A percentile compares a stretch with the other conserved stretches of the same genome.
phyloP scores from a whole-genome alignment of 306 rosid genomes.

The Gastrolobium bilobum region DNA sequence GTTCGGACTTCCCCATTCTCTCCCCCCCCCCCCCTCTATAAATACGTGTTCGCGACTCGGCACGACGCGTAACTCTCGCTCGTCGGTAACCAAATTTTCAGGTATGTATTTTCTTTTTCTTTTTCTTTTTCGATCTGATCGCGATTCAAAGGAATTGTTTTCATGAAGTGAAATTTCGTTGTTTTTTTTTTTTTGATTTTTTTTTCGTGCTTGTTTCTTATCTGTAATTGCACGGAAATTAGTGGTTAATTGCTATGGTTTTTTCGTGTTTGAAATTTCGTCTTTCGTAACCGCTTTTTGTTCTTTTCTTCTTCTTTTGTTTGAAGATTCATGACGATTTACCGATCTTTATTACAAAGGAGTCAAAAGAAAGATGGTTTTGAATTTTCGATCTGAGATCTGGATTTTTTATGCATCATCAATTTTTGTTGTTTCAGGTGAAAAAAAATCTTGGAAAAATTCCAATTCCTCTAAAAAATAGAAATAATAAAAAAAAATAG shows the following conservation, averaged over 20 bases:
- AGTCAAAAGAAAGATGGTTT: slow-evolving; percentile 42
- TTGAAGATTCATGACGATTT: background rate
- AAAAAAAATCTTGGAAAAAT: background rate
- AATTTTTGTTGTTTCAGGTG: background rate
- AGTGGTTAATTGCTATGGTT: slow-evolving; percentile 13
- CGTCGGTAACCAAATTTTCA: slow-evolving; percentile 35
- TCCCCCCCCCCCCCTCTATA: slow-evolving; percentile 27
- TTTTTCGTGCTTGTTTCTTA: background rate
- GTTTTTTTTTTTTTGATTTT: background rate
- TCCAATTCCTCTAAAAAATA: background rate
- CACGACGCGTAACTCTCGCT: slow-evolving; percentile 34
- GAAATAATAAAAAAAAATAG: background rate
- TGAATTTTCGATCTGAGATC: slow-evolving; percentile 43
- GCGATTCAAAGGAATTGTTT: background rate
- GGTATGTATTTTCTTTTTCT: slow-evolving; percentile 7
- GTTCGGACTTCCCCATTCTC: slow-evolving; percentile 39
- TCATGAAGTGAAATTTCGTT: background rate
- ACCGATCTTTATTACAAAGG: slow-evolving; percentile 14
- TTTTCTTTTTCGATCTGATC: background rate
- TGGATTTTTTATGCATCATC: slow-evolving; percentile 23
- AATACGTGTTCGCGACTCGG: slow-evolving; percentile 20
- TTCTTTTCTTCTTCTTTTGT: background rate
- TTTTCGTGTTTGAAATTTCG: background rate
- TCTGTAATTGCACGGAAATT: slow-evolving; percentile 13
- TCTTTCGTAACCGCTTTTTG: background rate